Evolutionary conservation across 169 alveolate genomes (phyloP).

Genomic region (Eimeria tenella): DNA sequence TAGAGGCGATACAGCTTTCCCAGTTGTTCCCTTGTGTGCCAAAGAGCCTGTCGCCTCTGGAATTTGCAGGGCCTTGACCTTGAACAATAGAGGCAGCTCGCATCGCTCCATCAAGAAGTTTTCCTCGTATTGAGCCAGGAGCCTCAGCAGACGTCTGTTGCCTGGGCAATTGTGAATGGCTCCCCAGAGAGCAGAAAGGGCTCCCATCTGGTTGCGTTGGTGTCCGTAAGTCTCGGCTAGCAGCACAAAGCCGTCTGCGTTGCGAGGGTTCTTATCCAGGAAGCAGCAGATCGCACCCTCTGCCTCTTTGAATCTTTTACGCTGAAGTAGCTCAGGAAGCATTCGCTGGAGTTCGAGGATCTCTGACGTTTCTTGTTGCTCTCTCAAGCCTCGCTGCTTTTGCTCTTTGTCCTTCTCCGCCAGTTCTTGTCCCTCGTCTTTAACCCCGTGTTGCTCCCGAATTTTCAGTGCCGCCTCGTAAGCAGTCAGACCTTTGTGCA

Average conservation of each 20-base stretch:
- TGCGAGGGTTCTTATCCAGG: conserved; percentile 53
- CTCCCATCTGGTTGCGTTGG: conserved; percentile 39
- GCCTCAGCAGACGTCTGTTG: conserved; percentile 43
- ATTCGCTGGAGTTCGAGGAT: conserved; percentile 33
- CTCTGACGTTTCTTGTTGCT: conserved; percentile 25
- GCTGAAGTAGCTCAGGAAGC: conserved; percentile 26
- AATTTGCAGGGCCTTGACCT: neutral
- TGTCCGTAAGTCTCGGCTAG: conserved; percentile 25
- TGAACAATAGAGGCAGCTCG: conserved; percentile 26
- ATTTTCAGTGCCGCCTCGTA: conserved; percentile 30
- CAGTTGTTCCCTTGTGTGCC: neutral
- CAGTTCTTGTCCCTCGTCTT: conserved; percentile 14
- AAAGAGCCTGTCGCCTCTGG: neutral
- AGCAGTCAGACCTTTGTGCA: neutral
- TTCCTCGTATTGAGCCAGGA: conserved; percentile 38
- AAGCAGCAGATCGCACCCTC: conserved; percentile 49
- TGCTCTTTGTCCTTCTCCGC: conserved; percentile 19
- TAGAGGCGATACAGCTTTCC: neutral
- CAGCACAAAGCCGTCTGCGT: conserved; percentile 54
- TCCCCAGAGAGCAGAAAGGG: conserved; percentile 26
- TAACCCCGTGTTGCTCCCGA: conserved; percentile 17
- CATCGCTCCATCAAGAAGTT: conserved; percentile 45
- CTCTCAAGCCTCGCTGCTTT: neutral
- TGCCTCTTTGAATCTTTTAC: conserved; percentile 30
- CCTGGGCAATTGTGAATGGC: conserved; percentile 59